phyloP scores from a whole-genome alignment of 164 flowering plant species.

The Vitis labrusca region DNA sequence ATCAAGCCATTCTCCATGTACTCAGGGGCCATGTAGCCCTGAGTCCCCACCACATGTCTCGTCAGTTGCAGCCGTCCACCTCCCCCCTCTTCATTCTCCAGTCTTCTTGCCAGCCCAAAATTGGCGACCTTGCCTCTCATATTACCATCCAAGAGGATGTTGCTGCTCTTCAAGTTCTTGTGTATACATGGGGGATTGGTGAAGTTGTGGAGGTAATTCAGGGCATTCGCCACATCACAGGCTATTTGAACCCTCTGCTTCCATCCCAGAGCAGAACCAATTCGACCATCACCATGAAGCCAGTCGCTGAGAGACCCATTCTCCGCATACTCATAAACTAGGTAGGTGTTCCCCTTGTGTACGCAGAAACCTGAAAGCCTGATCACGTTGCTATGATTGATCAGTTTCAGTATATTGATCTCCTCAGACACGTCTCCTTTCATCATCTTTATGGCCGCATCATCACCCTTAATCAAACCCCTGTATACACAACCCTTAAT shows the following conservation, averaged over 20 bases:
- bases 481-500: conserved; percentile 59
- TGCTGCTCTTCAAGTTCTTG: conserved; percentile 66
- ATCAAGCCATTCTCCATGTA: conserved; percentile 62
- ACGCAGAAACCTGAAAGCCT: conserved; percentile 68
- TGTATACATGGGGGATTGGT: conserved; percentile 52
- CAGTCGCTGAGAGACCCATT: conserved; percentile 55
- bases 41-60: conserved; percentile 65
- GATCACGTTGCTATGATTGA: conserved; percentile 62
- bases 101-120: conserved; percentile 54
- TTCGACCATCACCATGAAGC: conserved; percentile 32
- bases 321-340: conserved; percentile 68
- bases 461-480: conserved; percentile 57
- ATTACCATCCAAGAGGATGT: conserved; percentile 49
- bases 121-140: conserved; percentile 56
- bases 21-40: conserved; percentile 77
- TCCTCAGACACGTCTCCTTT: conserved; percentile 61
- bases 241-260: conserved; percentile 72
- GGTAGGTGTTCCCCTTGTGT: conserved; percentile 54
- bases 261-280: conserved; percentile 39
- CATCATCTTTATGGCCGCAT: conserved; percentile 62
- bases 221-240: conserved; percentile 55
- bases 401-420: conserved; percentile 52
- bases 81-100: conserved; percentile 16
- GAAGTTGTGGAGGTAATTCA: conserved; percentile 70
- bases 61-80: conserved; percentile 41